Conservation (phyloP, 2,329 filamentous ascomycete genomes). For the Trichoderma endophyticum region DNA sequence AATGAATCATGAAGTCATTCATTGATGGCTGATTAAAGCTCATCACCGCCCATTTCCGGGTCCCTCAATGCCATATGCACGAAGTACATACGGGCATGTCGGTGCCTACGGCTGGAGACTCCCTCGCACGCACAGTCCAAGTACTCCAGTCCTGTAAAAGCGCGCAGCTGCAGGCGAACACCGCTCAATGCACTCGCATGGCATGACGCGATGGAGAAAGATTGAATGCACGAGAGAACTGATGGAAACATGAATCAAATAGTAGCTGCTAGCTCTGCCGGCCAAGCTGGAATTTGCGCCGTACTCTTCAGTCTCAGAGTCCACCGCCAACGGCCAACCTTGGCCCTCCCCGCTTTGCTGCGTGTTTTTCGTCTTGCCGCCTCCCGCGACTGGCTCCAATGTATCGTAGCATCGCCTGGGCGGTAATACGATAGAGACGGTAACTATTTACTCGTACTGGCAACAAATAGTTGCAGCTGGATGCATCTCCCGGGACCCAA, state of each 20-base stretch:
- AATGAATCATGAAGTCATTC: background rate
- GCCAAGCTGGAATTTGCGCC: constrained; percentile 13
- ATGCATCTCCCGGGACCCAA: background rate
- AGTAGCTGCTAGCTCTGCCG: background rate
- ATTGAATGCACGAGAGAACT: background rate
- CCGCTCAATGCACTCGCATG: background rate
- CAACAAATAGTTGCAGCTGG: background rate
- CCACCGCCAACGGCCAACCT: background rate
- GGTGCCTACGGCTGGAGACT: no score
- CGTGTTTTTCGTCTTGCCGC: background rate
- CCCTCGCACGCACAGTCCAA: no score
- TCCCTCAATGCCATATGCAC: no score
- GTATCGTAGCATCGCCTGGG: background rate
- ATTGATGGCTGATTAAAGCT: background rate
- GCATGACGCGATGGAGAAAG: background rate
- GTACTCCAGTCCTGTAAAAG: background rate
- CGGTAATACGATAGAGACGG: background rate
- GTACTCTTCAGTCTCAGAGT: background rate
- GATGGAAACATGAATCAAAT: background rate
- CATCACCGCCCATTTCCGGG: constrained; percentile 7
- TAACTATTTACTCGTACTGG: background rate
- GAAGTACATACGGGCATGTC: no score
- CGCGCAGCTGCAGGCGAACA: constrained; percentile 5
- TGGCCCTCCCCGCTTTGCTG: background rate
- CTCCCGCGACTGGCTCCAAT: background rate